Evolutionary conservation across 164 flowering plant species (phyloP).

Genomic region (Vitis riparia): DNA sequence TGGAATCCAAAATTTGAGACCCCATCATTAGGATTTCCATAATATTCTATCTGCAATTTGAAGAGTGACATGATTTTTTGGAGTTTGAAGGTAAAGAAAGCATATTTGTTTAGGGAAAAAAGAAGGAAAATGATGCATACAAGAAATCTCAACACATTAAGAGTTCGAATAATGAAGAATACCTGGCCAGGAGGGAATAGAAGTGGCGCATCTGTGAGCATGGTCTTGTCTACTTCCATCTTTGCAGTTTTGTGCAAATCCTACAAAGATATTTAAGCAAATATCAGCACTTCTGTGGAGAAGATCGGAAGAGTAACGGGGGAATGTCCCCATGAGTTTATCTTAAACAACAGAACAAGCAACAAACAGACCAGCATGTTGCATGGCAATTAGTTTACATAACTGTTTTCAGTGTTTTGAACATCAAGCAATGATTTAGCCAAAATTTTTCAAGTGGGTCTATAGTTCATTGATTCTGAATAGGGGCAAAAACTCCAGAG

Average conservation of each 20-base stretch:
- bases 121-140: neutral
- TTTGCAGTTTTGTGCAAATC: slow-evolving; percentile 55
- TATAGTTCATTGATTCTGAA: neutral
- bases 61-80: no score
- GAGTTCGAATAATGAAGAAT: slow-evolving; percentile 1
- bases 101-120: neutral
- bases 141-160: neutral
- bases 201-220: slow-evolving; percentile 95
- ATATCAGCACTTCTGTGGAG: neutral
- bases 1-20: no score
- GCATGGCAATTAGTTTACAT: no score
- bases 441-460: neutral
- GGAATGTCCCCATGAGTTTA: no score
- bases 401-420: no score
- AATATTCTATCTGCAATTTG: no score
- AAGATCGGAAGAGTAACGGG: no score
- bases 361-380: no score
- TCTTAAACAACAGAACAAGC: no score
- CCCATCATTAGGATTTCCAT: no score
- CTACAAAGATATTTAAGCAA: slow-evolving; percentile 28
- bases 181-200: slow-evolving; percentile 98
- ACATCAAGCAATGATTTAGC: neutral
- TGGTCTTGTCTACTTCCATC: slow-evolving; percentile 65
- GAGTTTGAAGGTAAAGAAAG: no score
- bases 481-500: no score